These are phyloP conservation scores for Ophiosphaerella korrae DNA, from an alignment of 2,329 filamentous ascomycete species.

Conservation along the genomic window DNA sequence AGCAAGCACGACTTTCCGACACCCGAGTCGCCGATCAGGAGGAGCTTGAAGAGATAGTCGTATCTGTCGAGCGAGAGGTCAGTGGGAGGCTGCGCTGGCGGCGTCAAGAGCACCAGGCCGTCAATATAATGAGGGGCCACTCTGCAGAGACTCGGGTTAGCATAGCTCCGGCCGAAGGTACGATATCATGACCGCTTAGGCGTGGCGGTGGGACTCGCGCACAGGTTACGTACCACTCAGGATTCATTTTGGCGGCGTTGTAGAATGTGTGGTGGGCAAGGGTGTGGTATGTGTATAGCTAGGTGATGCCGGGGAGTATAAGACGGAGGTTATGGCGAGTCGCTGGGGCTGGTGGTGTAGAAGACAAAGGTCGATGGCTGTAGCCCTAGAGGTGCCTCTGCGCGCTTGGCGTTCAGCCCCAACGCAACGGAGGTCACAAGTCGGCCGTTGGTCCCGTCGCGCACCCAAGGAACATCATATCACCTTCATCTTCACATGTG, in stretches of 20 bases:
- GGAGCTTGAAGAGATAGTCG: constrained; percentile 99
- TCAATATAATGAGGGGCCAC: constrained; percentile 13
- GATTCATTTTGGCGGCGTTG: constrained; percentile 73
- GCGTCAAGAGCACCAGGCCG: constrained; percentile 3
- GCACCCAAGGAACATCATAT: constrained; percentile 26
- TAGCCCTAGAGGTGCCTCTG: constrained; percentile 17
- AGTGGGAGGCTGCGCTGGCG: constrained; percentile 20
- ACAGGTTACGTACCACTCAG: constrained; percentile 76
- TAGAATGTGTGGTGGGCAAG: constrained; percentile 10
- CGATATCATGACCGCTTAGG: constrained; percentile 13
- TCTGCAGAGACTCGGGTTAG: constrained; percentile 36
- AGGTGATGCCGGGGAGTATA: constrained; percentile 12
- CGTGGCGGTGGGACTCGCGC: constrained; percentile 39
- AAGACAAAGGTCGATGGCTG: constrained; percentile 22
- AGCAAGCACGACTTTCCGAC: constrained; percentile 99
- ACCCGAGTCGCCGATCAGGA: constrained; percentile 99
- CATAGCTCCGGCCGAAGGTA: constrained; percentile 14
- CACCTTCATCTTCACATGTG: constrained; percentile 5
- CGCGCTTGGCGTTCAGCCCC: constrained; percentile 25
- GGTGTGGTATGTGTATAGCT: constrained; percentile 15
- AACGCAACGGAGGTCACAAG: constrained; percentile 24
- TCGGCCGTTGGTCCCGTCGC: constrained; percentile 21
- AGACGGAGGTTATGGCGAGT: constrained; percentile 31
- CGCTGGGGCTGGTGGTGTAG: constrained; percentile 31
- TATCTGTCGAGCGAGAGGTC: constrained; percentile 68